A percentile compares a stretch with the other conserved stretches of the same genome.
phyloP scores from a whole-genome alignment of 2,329 filamentous ascomycete species.

The Pseudogymnoascus sp. region DNA sequence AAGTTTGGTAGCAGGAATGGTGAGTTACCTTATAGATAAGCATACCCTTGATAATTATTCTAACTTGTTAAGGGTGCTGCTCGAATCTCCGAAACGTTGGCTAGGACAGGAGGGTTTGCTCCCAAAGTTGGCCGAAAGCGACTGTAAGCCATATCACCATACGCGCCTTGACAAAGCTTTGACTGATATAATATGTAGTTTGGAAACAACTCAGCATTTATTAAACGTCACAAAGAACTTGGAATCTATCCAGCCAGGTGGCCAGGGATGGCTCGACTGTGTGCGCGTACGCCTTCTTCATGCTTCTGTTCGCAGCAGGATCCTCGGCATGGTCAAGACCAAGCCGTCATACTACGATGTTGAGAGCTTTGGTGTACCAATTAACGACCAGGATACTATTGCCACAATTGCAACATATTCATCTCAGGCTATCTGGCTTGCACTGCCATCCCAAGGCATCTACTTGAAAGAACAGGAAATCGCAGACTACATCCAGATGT shows the following conservation, averaged over 20 bases:
- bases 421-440: slow-evolving; percentile 56
- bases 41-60: not conserved
- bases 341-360: slow-evolving; percentile 55
- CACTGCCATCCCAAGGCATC: slow-evolving; percentile 66
- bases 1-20: slow-evolving; percentile 5
- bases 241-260: slow-evolving; percentile 58
- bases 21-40: not conserved
- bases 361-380: slow-evolving; percentile 52
- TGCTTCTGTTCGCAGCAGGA: slow-evolving; percentile 56
- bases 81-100: slow-evolving; percentile 64
- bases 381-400: slow-evolving; percentile 69
- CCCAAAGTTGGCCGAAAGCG: slow-evolving; percentile 57
- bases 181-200: slow-evolving; percentile 27
- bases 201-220: slow-evolving; percentile 67
- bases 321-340: slow-evolving; percentile 48
- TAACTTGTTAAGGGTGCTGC: slow-evolving; percentile 56
- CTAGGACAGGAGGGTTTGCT: slow-evolving; percentile 66
- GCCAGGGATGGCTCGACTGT: slow-evolving; percentile 55
- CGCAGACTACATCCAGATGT: slow-evolving; percentile 63
- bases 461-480: slow-evolving; percentile 54
- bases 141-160: slow-evolving; percentile 34
- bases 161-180: slow-evolving; percentile 5
- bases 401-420: slow-evolving; percentile 66
- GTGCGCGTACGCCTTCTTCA: slow-evolving; percentile 63
- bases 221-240: slow-evolving; percentile 61